Conservation (phyloP, 345 rosid genomes). For the Cardiospermum halicacabum region DNA sequence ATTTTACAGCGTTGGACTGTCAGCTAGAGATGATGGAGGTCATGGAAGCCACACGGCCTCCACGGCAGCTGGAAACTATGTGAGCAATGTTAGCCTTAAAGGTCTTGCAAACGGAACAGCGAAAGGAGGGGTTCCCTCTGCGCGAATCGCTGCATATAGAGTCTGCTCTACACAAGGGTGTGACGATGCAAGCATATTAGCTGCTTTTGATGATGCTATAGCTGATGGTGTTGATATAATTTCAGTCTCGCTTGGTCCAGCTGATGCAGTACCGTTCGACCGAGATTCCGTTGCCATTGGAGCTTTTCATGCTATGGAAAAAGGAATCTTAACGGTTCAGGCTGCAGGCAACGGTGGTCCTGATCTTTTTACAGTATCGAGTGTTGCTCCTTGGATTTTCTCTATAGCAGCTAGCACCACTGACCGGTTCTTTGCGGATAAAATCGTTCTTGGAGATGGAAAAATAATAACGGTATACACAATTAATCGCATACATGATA, state of each 20-base stretch:
- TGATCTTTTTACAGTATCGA: fast-evolving
- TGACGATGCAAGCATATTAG: not conserved
- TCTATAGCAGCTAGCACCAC: constrained; percentile 46
- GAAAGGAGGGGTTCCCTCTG: constrained; percentile 58
- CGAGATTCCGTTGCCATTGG: constrained; percentile 31
- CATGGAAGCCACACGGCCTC: constrained; percentile 71
- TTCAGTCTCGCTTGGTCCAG: constrained; percentile 15
- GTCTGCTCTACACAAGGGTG: constrained; percentile 14
- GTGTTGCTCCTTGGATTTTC: constrained; percentile 46
- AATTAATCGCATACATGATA: no score
- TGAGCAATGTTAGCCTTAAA: constrained; percentile 30
- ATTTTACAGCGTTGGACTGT: constrained; percentile 1
- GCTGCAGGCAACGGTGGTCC: constrained; percentile 39
- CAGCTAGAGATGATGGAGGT: constrained; percentile 23
- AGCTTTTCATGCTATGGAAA: constrained; percentile 48
- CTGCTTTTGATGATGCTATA: constrained; percentile 66
- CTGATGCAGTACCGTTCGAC: not conserved
- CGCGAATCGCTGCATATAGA: constrained; percentile 49
- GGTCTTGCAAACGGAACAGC: constrained; percentile 54
- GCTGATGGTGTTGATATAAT: constrained; percentile 57
- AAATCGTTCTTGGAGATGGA: constrained; percentile 38
- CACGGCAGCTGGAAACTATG: constrained; percentile 54
- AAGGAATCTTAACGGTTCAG: constrained; percentile 39
- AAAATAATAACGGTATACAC: constrained; percentile 33
- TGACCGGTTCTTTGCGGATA: constrained; percentile 30